Base-by-base conservation (phyloP, 2,329 filamentous ascomycete species). In the Apiospora marii region DNA sequence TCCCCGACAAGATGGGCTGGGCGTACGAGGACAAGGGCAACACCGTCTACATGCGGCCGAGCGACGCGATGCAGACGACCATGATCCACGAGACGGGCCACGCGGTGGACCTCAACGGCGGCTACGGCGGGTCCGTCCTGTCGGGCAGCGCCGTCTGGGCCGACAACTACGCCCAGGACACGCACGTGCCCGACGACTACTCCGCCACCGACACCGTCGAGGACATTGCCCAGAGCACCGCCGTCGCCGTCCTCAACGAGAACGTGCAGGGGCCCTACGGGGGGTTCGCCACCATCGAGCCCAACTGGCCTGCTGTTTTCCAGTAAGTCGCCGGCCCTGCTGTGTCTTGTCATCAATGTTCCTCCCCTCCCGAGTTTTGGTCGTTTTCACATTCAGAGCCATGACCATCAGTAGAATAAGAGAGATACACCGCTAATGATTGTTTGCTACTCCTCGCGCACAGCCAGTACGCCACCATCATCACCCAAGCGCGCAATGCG, bases 391-490 rank as follows among this genome's bases (percentile, higher is more conserved):
- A n/a, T n/a, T n/a, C n/a, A n/a, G n/a, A n/a, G 6, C 48, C 22
- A 22, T 43, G 41, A 6, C 6, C 41, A 43, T 4, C n/a, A 24
- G 13, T 16, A 53, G n/a, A 49, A 10, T 4, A 48, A 48, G 3
- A 24, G 12, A n/a, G 2, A 12, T 4, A 24, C 6, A 22, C 12
- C 19, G 19, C 58, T 64, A 6, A 64, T 10, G 1, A 13, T 10
- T 34, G 14, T 7, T 5, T 58, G 16, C 27, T 14, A 22, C 10
- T 41, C 16, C 19, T 19, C 34, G 10, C 58, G 34, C 58, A 64
- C 58, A 64, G 58, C 34, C 58, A 64, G 30, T 64, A 64, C 58
- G 34, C 34, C 58, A 64, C 58, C 34, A 41, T 64, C 58, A 64
- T 41, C 30, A 64, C 58, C 58, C 58, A 64, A 64, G 58, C 58